Base-by-base conservation (phyloP, 2,329 filamentous ascomycete species). In the Aspergillus udagawae region DNA sequence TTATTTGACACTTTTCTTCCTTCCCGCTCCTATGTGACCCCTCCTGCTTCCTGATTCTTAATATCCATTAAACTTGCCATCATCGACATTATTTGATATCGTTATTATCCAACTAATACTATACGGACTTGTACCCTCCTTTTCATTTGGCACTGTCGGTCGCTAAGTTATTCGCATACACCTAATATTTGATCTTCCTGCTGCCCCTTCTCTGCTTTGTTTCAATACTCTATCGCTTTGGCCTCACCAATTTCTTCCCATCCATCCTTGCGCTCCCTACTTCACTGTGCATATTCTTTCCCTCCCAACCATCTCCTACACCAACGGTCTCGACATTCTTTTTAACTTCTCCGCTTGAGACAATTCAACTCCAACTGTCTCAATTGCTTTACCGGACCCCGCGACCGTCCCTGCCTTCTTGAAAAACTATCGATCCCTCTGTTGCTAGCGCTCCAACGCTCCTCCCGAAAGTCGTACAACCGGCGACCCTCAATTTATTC, bases 231-330 rank as follows among this genome's bases (percentile, higher is more conserved):
- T 51, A 41, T 53, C 49, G 48, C 51, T 53, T 51, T 49, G 44
- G 56, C 38, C 58, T 44, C 55, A 51, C 54, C 60, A 62, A 62
- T 58, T 56, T 45, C 51, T 53, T 49, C 44, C 53, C 52, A 45
- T 48, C 54, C 53, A 49, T 63, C 57, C 45, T 59, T 59, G 59
- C 59, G 52, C 58, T 60, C 56, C 58, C 56, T 60, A 47, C 52
- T 47, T 60, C 42, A 35, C 55, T 45, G 23, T 27, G 50, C 50
- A n/a, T 44, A 55, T 17, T 51, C 42, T 32, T 51, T 51, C 44
- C 27, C 38, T 32, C 53, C 48, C 49, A 54, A 47, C 38, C 20
- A 35, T 27, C 32, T 28, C 51, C 35, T 35, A 28, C 44, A 47
- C 27, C 50, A 28, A 20, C 23, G 47, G 57, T 52, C 47, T 52